phyloP scores from a whole-genome alignment of 805 yeast species.

The Pichia pseudocactophila region DNA sequence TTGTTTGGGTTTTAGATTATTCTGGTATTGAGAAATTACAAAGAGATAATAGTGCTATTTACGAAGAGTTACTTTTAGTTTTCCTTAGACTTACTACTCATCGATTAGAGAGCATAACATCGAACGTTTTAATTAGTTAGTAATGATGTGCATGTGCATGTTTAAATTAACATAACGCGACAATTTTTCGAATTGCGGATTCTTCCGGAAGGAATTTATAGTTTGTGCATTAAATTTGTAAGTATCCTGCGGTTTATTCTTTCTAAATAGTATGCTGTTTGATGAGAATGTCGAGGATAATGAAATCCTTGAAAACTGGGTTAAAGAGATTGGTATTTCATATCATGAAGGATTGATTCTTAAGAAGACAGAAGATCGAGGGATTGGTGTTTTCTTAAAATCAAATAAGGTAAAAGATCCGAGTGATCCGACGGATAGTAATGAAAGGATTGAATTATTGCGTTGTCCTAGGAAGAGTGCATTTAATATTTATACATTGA shows the following conservation, averaged over 20 bases:
- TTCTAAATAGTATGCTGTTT: constrained; percentile 4
- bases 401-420: neutral
- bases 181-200: too few species aligned
- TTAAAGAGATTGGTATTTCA: constrained; percentile 5
- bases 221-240: too few species aligned
- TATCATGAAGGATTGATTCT: constrained; percentile 11
- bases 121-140: constrained; percentile 53
- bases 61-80: constrained; percentile 55
- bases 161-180: too few species aligned
- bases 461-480: constrained; percentile 30
- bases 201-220: too few species aligned
- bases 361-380: constrained; percentile 14
- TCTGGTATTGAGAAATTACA: constrained; percentile 38
- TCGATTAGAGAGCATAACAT: constrained; percentile 66
- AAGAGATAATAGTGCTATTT: constrained; percentile 42
- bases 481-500: constrained; percentile 27
- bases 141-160: too few species aligned
- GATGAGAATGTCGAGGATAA: neutral
- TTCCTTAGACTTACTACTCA: constrained; percentile 57
- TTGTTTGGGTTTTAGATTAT: constrained; percentile 58
- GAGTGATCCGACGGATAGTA: too few species aligned
- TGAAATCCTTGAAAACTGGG: constrained; percentile 11
- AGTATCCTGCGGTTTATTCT: too few species aligned
- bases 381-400: constrained; percentile 30
- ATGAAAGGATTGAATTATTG: constrained; percentile 30